Evolutionary conservation across 1,139 yeast genomes (phyloP).

Genomic region (Scheffersomyces illinoinensis): DNA sequence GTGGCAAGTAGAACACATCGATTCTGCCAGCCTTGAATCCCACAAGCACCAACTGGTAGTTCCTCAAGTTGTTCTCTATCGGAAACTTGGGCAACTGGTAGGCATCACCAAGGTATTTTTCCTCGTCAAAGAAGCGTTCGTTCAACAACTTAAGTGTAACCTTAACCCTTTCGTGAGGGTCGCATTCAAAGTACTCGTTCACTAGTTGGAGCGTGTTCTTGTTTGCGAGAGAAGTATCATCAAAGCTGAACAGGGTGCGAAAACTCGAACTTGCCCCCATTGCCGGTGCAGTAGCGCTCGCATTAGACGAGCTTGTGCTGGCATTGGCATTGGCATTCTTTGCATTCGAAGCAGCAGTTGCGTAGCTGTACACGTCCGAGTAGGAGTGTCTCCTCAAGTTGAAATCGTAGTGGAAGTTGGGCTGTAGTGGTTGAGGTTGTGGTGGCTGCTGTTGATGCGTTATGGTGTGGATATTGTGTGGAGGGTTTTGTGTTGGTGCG

Average conservation of each 20-base stretch:
- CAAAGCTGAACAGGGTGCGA: conserved; percentile 1
- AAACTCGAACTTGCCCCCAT: not conserved
- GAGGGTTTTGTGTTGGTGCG: not conserved
- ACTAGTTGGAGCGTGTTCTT: conserved; percentile 21
- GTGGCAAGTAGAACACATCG: conserved; percentile 76
- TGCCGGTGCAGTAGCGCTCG: not conserved
- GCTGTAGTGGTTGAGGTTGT: not conserved
- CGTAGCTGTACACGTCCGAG: conserved; percentile 19
- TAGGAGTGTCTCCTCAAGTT: conserved; percentile 27
- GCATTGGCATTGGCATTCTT: not conserved
- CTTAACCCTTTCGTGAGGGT: conserved; percentile 44
- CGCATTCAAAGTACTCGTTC: conserved; percentile 37
- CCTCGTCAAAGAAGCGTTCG: conserved; percentile 18
- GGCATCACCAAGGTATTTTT: conserved; percentile 30
- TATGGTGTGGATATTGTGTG: not conserved
- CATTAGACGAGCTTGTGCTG: not conserved
- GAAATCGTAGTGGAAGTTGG: conserved; percentile 8
- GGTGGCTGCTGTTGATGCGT: not conserved
- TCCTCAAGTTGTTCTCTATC: conserved; percentile 32
- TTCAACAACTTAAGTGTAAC: conserved; percentile 21
- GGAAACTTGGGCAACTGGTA: conserved; percentile 47
- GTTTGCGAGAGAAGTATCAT: conserved; percentile 1
- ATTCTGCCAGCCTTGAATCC: conserved; percentile 85
- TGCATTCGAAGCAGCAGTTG: not conserved
- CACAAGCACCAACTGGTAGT: conserved; percentile 57